These are phyloP conservation scores for Globisporangium orthogonon DNA, from an alignment of 352 stramenopile genomes.

Conservation along the genomic window DNA sequence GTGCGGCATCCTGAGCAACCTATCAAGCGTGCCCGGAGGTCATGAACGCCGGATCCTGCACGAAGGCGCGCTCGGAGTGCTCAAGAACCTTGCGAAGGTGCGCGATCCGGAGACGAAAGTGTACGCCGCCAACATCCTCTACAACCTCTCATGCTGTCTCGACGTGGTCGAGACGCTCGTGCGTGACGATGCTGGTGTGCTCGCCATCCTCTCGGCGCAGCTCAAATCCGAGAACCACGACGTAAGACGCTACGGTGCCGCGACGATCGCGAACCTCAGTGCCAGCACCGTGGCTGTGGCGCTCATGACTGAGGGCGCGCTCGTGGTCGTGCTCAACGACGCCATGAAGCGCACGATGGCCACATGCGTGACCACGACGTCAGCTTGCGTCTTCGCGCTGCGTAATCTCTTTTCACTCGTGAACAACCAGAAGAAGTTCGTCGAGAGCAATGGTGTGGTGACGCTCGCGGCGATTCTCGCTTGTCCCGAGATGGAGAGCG, in stretches of 20 bases:
- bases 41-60: slow-evolving; percentile 48
- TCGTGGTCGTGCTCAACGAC: slow-evolving; percentile 51
- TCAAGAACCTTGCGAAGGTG: slow-evolving; percentile 69
- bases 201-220: slow-evolving; percentile 54
- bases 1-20: slow-evolving; percentile 70
- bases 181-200: slow-evolving; percentile 57
- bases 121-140: slow-evolving; percentile 77
- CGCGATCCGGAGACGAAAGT: slow-evolving; percentile 78
- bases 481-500: slow-evolving; percentile 34
- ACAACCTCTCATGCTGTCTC: slow-evolving; percentile 64
- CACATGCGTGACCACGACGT: slow-evolving; percentile 47
- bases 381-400: slow-evolving; percentile 56
- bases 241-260: slow-evolving; percentile 56
- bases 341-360: slow-evolving; percentile 58
- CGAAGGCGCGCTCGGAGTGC: slow-evolving; percentile 52
- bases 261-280: slow-evolving; percentile 62
- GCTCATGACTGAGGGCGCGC: slow-evolving; percentile 51
- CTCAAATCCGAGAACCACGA: slow-evolving; percentile 65
- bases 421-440: slow-evolving; percentile 59
- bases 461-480: slow-evolving; percentile 59
- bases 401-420: slow-evolving; percentile 60
- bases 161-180: slow-evolving; percentile 52
- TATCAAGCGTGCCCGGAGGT: slow-evolving; percentile 28
- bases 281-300: slow-evolving; percentile 37
- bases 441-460: slow-evolving; percentile 48